These are phyloP conservation scores for Oryza glumipatula DNA, from an alignment of 176 grass and related monocot species.

Conservation along the genomic window DNA sequence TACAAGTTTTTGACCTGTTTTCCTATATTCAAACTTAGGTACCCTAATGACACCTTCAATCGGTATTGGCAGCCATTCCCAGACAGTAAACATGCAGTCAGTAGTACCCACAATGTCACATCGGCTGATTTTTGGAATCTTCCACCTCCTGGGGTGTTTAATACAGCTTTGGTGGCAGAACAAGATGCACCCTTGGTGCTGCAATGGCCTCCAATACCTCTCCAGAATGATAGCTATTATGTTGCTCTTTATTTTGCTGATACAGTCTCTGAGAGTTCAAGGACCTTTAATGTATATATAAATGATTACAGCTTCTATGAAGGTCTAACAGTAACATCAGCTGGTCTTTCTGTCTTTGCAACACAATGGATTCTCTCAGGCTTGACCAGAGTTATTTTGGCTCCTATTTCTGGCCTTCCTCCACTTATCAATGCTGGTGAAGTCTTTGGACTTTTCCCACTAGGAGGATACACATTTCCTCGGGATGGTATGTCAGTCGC, in stretches of 20 bases:
- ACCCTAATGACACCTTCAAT: slow-evolving; percentile 82
- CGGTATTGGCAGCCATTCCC: slow-evolving; percentile 85
- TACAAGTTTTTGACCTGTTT: slow-evolving; percentile 23
- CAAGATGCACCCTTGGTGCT: slow-evolving; percentile 56
- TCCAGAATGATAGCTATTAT: slow-evolving; percentile 89
- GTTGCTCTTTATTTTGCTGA: slow-evolving; percentile 94
- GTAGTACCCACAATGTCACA: slow-evolving; percentile 85
- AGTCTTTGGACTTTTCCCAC: slow-evolving; percentile 81
- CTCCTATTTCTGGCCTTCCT: slow-evolving; percentile 55
- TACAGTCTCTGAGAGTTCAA: slow-evolving; percentile 62
- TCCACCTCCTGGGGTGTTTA: slow-evolving; percentile 70
- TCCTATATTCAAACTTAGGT: slow-evolving; percentile 55
- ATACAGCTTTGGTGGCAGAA: slow-evolving; percentile 75
- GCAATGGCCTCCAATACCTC: slow-evolving; percentile 75
- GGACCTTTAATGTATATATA: slow-evolving; percentile 75
- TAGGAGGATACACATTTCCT: slow-evolving; percentile 63
- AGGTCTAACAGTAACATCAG: slow-evolving; percentile 63
- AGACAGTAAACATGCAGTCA: slow-evolving; percentile 58
- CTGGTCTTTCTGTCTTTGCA: slow-evolving; percentile 80
- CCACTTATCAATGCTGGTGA: slow-evolving; percentile 93
- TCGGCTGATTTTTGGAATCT: slow-evolving; percentile 87
- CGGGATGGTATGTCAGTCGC: slow-evolving; percentile 64
- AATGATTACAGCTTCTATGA: slow-evolving; percentile 74
- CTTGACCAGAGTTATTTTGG: slow-evolving; percentile 68
- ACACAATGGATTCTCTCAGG: slow-evolving; percentile 84